These are phyloP conservation scores for Penicillium odoratum DNA, from an alignment of 495 filamentous ascomycete species.

Conservation along the genomic window DNA sequence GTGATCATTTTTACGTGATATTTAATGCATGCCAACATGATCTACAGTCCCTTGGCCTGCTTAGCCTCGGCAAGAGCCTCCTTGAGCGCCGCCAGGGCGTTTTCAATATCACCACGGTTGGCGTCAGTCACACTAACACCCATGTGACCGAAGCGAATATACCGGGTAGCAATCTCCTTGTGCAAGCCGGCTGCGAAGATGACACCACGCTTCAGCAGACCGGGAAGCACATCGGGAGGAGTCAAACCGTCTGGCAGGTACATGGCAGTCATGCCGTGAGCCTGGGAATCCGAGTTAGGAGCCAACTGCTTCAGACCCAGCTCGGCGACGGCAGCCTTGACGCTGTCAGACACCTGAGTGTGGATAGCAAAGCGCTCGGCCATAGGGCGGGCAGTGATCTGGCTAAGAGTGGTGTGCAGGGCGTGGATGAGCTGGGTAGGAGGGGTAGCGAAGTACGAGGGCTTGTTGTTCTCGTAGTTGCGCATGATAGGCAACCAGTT, in stretches of 20 bases:
- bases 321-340: slow-evolving; percentile 76
- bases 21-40: slow-evolving; percentile 8
- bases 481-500: slow-evolving; percentile 99
- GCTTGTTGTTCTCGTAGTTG: slow-evolving; percentile 96
- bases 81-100: slow-evolving; percentile 75
- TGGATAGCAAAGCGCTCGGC: slow-evolving; percentile 79
- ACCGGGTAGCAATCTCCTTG: slow-evolving; percentile 74
- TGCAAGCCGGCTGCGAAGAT: slow-evolving; percentile 95
- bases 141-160: slow-evolving; percentile 89
- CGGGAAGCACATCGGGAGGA: slow-evolving; percentile 79
- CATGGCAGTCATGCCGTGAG: slow-evolving; percentile 96
- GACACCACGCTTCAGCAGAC: slow-evolving; percentile 83
- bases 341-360: slow-evolving; percentile 68
- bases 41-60: slow-evolving; percentile 48
- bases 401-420: slow-evolving; percentile 85
- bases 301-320: slow-evolving; percentile 87
- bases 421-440: slow-evolving; percentile 93
- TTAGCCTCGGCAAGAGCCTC: slow-evolving; percentile 69
- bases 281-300: slow-evolving; percentile 80
- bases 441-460: slow-evolving; percentile 96
- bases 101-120: slow-evolving; percentile 68
- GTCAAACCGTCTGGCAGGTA: slow-evolving; percentile 85
- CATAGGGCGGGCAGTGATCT: slow-evolving; percentile 78
- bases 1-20: neutral
- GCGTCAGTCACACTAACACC: slow-evolving; percentile 75